These are phyloP conservation scores for Dipodascus albidus DNA, from an alignment of 805 yeast species.

Conservation along the genomic window DNA sequence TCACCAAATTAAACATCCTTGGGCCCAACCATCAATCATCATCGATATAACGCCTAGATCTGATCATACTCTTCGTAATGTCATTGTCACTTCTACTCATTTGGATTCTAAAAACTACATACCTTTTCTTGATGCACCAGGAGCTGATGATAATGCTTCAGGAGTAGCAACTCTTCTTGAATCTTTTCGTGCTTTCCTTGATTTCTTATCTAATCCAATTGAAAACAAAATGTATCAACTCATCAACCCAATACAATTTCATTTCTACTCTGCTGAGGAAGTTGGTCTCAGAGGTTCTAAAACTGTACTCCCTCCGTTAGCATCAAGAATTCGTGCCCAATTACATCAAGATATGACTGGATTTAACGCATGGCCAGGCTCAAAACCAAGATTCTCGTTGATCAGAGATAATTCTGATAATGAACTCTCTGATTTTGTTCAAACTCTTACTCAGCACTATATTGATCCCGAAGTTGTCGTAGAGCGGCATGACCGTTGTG, in stretches of 20 bases:
- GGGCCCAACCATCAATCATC: conserved; percentile 19
- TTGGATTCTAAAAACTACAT: conserved; percentile 65
- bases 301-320: conserved; percentile 52
- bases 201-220: neutral
- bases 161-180: conserved; percentile 71
- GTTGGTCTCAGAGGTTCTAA: conserved; percentile 76
- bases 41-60: conserved; percentile 51
- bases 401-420: conserved; percentile 53
- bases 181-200: conserved; percentile 49
- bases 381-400: conserved; percentile 56
- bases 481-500: conserved; percentile 68
- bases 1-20: neutral
- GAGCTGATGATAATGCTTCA: conserved; percentile 88
- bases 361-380: conserved; percentile 28
- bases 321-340: conserved; percentile 53
- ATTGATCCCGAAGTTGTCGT: conserved; percentile 31
- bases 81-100: conserved; percentile 73
- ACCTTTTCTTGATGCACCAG: conserved; percentile 72
- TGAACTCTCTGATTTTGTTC: conserved; percentile 43
- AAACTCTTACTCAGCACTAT: conserved; percentile 47
- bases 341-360: conserved; percentile 93
- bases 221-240: conserved; percentile 52
- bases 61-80: conserved; percentile 21
- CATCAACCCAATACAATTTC: conserved; percentile 48
- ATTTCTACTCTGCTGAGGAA: conserved; percentile 89